These are phyloP conservation scores for Calocera cornea DNA, from an alignment of 768 basidiomycete genomes.

Conservation along the genomic window DNA sequence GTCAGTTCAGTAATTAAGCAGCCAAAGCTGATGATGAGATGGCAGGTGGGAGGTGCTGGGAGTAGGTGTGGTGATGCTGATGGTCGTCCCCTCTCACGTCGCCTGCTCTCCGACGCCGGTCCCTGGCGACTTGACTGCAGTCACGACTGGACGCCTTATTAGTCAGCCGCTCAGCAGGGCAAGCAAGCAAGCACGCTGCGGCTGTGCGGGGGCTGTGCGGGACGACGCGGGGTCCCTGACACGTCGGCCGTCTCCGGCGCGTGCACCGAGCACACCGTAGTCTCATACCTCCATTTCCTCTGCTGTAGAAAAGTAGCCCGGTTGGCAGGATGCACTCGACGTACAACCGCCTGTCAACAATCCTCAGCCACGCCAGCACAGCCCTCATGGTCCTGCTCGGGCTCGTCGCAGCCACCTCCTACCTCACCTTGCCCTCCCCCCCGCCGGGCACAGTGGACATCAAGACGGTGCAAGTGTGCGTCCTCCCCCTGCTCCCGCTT, in stretches of 20 bases:
- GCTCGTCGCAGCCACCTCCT: background rate
- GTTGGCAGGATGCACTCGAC: constrained; percentile 1
- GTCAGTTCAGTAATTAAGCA: background rate
- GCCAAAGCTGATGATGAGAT: too few relatives aligned
- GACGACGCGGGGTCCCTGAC: background rate
- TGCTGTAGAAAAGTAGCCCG: too few relatives aligned
- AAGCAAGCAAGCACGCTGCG: too few relatives aligned
- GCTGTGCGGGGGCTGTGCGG: background rate
- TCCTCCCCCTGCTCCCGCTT: background rate
- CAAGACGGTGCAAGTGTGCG: background rate
- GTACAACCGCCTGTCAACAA: background rate
- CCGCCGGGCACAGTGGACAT: background rate
- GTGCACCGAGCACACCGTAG: too few relatives aligned
- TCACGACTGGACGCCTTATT: too few relatives aligned
- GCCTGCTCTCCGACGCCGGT: too few relatives aligned
- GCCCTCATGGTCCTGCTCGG: background rate
- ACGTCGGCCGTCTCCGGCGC: background rate
- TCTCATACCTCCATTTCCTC: background rate
- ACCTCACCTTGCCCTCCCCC: background rate
- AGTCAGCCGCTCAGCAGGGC: too few relatives aligned
- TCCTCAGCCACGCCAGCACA: background rate
- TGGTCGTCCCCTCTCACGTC: too few relatives aligned
- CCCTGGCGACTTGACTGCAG: too few relatives aligned
- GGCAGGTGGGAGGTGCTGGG: too few relatives aligned
- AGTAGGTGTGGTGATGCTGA: too few relatives aligned